Conservation (phyloP, 176 grass and related monocot genomes). For the Carex littledalei region DNA sequence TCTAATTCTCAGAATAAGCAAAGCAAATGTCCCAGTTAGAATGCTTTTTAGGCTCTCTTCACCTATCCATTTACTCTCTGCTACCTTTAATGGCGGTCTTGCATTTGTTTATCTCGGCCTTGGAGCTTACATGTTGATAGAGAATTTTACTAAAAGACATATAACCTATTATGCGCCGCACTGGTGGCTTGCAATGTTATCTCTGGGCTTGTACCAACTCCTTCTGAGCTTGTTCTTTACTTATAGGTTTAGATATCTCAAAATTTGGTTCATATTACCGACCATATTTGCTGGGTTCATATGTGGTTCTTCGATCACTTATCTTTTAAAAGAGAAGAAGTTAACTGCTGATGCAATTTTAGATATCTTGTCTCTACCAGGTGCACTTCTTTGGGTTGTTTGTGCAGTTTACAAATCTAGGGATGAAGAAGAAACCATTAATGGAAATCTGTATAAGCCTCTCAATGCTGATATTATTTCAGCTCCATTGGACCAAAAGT, state of each 20-base stretch:
- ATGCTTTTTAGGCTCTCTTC: constrained; percentile 24
- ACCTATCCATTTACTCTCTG: constrained; percentile 20
- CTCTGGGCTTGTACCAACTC: constrained; percentile 39
- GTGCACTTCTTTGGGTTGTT: constrained; percentile 38
- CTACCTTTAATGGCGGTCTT: constrained; percentile 36
- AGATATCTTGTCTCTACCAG: constrained; percentile 55
- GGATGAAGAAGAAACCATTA: constrained; percentile 11
- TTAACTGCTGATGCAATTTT: constrained; percentile 35
- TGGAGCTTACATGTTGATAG: constrained; percentile 43
- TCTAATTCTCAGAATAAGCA: constrained; percentile 38
- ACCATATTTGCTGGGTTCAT: constrained; percentile 34
- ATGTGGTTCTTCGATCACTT: constrained; percentile 38
- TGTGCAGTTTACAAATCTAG: constrained; percentile 21
- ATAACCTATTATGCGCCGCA: constrained; percentile 20
- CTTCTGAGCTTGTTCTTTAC: constrained; percentile 28
- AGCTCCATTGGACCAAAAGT: constrained; percentile 23
- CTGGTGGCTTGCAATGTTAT: constrained; percentile 48
- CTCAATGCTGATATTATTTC: constrained; percentile 32
- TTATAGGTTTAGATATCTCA: constrained; percentile 29
- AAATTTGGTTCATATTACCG: constrained; percentile 25
- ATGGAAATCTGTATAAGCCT: constrained; percentile 41
- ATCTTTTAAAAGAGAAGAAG: constrained; percentile 30
- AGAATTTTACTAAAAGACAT: constrained; percentile 15
- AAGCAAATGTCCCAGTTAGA: not conserved
- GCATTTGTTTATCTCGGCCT: constrained; percentile 50